Conservation (phyloP, 495 filamentous ascomycete species). For the Aspergillus coremiiformis region DNA sequence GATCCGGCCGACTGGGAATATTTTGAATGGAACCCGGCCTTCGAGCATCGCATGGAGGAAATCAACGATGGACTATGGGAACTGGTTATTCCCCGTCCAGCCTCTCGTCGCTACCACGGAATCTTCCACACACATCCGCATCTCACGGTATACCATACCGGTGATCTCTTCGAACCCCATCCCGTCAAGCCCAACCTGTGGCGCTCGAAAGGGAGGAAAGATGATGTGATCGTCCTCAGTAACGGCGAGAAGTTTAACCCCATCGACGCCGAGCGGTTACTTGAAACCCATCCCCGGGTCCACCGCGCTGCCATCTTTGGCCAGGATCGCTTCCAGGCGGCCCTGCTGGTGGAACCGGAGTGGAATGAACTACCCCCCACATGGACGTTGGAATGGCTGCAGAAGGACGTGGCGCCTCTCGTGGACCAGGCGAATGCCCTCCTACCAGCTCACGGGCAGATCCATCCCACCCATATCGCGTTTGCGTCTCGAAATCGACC, state of each 20-base stretch:
- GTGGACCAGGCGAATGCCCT: slow-evolving; percentile 41
- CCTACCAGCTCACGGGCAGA: slow-evolving; percentile 32
- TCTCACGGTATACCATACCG: slow-evolving; percentile 42
- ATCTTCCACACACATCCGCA: slow-evolving; percentile 27
- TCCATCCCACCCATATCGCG: slow-evolving; percentile 21
- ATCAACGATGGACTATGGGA: slow-evolving; percentile 41
- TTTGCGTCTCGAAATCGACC: slow-evolving; percentile 43
- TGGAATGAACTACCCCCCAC: background rate
- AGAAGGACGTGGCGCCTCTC: slow-evolving; percentile 34
- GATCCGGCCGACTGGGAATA: slow-evolving; percentile 42
- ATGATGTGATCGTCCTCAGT: slow-evolving; percentile 57
- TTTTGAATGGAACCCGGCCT: slow-evolving; percentile 39
- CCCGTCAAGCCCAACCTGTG: slow-evolving; percentile 41
- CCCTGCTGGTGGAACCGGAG: slow-evolving; percentile 44
- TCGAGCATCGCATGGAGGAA: slow-evolving; percentile 33
- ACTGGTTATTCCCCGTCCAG: slow-evolving; percentile 29
- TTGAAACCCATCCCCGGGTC: slow-evolving; percentile 39
- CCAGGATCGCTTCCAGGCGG: slow-evolving; percentile 41
- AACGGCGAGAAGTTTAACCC: slow-evolving; percentile 62
- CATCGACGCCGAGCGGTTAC: slow-evolving; percentile 40
- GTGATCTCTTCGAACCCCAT: slow-evolving; percentile 50
- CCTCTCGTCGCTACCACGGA: slow-evolving; percentile 16
- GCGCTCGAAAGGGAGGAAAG: slow-evolving; percentile 45
- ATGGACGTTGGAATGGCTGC: slow-evolving; percentile 9
- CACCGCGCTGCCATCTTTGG: slow-evolving; percentile 46